These are phyloP conservation scores for Verticillium zaregamsianum DNA, from an alignment of 2,329 filamentous ascomycete genomes.

Conservation along the genomic window DNA sequence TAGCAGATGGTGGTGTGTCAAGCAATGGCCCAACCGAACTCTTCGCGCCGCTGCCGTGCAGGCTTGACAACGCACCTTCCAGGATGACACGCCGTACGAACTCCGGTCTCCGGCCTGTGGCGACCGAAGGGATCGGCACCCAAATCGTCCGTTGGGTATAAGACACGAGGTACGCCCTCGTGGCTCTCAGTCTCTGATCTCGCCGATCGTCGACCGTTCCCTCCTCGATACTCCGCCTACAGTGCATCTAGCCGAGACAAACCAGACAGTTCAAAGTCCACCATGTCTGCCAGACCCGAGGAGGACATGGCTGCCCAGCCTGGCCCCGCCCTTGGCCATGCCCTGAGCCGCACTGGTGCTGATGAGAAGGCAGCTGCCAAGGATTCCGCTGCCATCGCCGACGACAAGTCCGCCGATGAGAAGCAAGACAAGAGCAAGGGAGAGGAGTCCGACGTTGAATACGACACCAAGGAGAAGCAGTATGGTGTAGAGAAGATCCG, in stretches of 20 bases:
- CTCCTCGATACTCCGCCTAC: neutral
- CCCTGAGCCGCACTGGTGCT: neutral
- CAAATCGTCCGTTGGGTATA: neutral
- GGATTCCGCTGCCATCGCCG: constrained; percentile 7
- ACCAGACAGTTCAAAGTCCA: neutral
- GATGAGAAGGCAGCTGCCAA: constrained; percentile 7
- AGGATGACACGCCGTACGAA: neutral
- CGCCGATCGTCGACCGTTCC: neutral
- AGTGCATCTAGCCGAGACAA: neutral
- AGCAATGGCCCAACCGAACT: neutral
- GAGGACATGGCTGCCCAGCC: neutral
- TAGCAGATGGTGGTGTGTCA: no score
- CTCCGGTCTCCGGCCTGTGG: neutral
- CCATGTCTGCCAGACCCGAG: neutral
- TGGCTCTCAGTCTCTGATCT: neutral
- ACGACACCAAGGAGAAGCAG: constrained; percentile 25
- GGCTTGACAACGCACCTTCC: neutral
- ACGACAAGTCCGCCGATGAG: neutral
- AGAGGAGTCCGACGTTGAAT: constrained; percentile 9
- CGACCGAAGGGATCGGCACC: neutral
- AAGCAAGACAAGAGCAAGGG: neutral
- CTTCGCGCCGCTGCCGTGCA: neutral
- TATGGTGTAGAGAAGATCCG: constrained; percentile 34
- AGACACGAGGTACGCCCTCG: neutral
- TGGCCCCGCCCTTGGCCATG: neutral